Percentiles rank a stretch among this genome's conserved stretches.
These are phyloP conservation scores for Akebia trifoliata DNA, from an alignment of 164 flowering plant species.

Conservation along the genomic window DNA sequence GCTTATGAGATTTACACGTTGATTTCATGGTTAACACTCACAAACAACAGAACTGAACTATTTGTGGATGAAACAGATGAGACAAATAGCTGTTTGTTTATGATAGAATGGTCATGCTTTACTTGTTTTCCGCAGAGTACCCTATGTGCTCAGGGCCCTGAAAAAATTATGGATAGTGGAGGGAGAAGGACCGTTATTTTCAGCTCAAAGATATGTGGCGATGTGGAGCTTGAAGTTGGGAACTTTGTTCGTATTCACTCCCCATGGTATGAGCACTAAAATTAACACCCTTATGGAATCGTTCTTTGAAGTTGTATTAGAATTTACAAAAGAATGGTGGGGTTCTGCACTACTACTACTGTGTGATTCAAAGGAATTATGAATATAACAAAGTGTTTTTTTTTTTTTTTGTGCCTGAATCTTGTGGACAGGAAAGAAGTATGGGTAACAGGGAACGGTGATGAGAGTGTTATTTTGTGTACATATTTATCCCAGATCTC, in stretches of 20 bases:
- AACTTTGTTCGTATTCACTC: slow-evolving; percentile 50
- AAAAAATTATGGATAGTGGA: slow-evolving; percentile 14
- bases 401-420: no score
- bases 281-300: neutral
- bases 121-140: slow-evolving; percentile 28
- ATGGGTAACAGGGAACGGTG: slow-evolving; percentile 27
- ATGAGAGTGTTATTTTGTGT: slow-evolving; percentile 31
- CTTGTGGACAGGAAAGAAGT: slow-evolving; percentile 53
- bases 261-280: slow-evolving; percentile 57
- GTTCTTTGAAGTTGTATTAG: neutral
- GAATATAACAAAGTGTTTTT: neutral
- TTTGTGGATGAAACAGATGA: no score
- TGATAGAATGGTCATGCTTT: neutral
- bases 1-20: no score
- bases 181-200: slow-evolving; percentile 44
- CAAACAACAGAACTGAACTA: no score
- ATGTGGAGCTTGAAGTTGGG: slow-evolving; percentile 77
- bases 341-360: neutral
- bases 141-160: slow-evolving; percentile 12
- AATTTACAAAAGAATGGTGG: no score
- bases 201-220: slow-evolving; percentile 44
- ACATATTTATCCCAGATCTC: slow-evolving; percentile 44
- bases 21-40: neutral
- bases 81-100: neutral
- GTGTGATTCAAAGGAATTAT: neutral